These are phyloP conservation scores for Barnettozyma salicaria DNA, from an alignment of 805 yeast species.

Conservation along the genomic window DNA sequence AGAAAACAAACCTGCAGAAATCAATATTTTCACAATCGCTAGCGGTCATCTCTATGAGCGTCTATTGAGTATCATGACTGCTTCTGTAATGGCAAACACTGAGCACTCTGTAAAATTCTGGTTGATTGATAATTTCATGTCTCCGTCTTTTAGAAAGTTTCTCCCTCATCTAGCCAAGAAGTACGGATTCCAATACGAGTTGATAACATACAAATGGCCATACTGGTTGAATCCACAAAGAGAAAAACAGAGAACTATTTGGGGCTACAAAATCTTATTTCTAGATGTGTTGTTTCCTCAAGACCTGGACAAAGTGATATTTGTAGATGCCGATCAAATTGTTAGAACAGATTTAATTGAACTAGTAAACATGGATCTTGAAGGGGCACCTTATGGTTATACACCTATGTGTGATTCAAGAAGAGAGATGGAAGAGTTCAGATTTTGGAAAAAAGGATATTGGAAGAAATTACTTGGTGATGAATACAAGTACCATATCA, in stretches of 20 bases:
- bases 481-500: slow-evolving; percentile 58
- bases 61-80: slow-evolving; percentile 70
- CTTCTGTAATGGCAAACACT: slow-evolving; percentile 64
- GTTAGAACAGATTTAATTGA: slow-evolving; percentile 71
- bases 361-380: slow-evolving; percentile 57
- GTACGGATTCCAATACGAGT: slow-evolving; percentile 63
- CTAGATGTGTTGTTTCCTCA: slow-evolving; percentile 85
- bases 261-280: slow-evolving; percentile 86
- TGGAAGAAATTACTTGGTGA: slow-evolving; percentile 65
- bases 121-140: slow-evolving; percentile 77
- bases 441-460: slow-evolving; percentile 93
- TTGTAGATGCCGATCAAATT: slow-evolving; percentile 83
- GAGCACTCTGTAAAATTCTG: slow-evolving; percentile 70
- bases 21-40: slow-evolving; percentile 78
- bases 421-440: slow-evolving; percentile 71
- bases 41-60: slow-evolving; percentile 78
- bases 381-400: slow-evolving; percentile 82
- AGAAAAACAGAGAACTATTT: slow-evolving; percentile 70
- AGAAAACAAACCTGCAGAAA: slow-evolving; percentile 42
- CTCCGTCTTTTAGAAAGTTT: slow-evolving; percentile 57
- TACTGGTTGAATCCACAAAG: slow-evolving; percentile 75
- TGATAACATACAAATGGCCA: slow-evolving; percentile 92
- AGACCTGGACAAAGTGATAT: slow-evolving; percentile 65
- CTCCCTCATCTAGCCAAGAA: slow-evolving; percentile 53
- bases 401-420: slow-evolving; percentile 85